These are phyloP conservation scores for Dalbergia cultrata DNA, from an alignment of 306 rosid genomes.

Conservation along the genomic window DNA sequence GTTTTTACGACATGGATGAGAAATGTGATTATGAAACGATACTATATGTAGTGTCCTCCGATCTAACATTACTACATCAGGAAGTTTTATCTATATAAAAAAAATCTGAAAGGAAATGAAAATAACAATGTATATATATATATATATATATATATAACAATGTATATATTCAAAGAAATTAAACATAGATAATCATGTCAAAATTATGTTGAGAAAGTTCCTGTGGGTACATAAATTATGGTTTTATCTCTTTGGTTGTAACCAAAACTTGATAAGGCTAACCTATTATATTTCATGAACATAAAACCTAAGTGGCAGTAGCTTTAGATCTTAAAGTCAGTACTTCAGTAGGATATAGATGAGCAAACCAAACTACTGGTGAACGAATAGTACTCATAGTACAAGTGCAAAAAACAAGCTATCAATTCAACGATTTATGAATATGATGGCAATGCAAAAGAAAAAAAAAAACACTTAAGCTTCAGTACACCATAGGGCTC, in stretches of 20 bases:
- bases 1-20: too few relatives aligned
- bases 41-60: too few relatives aligned
- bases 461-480: slow-evolving; percentile 16
- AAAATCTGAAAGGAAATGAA: background rate
- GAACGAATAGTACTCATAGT: slow-evolving; percentile 20
- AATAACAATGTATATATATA: background rate
- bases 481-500: slow-evolving; percentile 26
- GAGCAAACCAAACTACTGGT: background rate
- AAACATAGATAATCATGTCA: background rate
- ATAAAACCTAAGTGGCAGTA: slow-evolving; percentile 31
- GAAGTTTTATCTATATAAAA: too few relatives aligned
- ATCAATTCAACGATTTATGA: slow-evolving; percentile 38
- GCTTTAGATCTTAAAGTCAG: slow-evolving; percentile 9
- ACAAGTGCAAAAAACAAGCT: slow-evolving; percentile 33
- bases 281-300: background rate
- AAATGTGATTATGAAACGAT: too few relatives aligned
- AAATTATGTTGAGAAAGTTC: slow-evolving; percentile 5
- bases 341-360: slow-evolving; percentile 19
- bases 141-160: background rate
- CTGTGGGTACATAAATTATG: slow-evolving; percentile 9
- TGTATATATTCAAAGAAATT: background rate
- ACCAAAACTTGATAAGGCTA: slow-evolving; percentile 9
- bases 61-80: too few relatives aligned
- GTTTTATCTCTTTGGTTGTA: background rate
- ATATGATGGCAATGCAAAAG: slow-evolving; percentile 36